Percentiles rank a stretch among this genome's conserved stretches.
These are phyloP conservation scores for Phycomyces blakesleeanus DNA, from an alignment of 192 early-diverging fungal genomes.

Conservation along the genomic window DNA sequence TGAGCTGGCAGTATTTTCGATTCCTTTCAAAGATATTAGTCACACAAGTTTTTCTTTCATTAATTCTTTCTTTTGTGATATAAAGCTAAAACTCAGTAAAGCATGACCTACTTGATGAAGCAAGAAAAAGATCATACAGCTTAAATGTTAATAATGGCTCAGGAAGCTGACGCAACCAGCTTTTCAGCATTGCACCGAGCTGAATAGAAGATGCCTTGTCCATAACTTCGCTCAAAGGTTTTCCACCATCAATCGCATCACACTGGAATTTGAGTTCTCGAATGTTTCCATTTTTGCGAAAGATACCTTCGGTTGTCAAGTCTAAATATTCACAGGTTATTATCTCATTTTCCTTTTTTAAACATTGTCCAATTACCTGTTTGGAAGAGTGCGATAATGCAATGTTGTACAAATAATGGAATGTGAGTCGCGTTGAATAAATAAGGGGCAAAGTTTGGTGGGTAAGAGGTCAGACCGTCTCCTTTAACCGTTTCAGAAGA, in stretches of 20 bases:
- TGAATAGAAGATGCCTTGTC: conserved; percentile 23
- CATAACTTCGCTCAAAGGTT: conserved; percentile 13
- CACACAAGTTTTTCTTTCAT: not conserved
- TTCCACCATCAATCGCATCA: conserved; percentile 2
- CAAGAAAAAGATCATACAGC: conserved; percentile 21
- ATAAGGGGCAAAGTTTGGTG: not conserved
- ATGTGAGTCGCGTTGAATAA: conserved; percentile 9
- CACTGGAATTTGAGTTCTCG: conserved; percentile 18
- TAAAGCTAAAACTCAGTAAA: too few relatives aligned
- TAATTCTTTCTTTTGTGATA: too few relatives aligned
- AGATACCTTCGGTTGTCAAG: conserved; percentile 19
- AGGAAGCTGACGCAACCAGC: conserved; percentile 13
- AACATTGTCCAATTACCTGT: too few relatives aligned
- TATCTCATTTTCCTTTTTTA: too few relatives aligned
- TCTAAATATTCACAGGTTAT: conserved; percentile 21
- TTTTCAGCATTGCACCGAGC: conserved; percentile 19
- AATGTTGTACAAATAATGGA: not conserved
- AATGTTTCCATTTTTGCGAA: conserved; percentile 28
- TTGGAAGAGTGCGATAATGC: not conserved
- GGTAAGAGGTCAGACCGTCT: not conserved
- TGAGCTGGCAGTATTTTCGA: conserved; percentile 47
- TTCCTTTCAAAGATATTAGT: conserved; percentile 27
- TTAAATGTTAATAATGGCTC: conserved; percentile 18
- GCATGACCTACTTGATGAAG: too few relatives aligned
- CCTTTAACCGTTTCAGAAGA: conserved; percentile 51